A percentile compares a stretch with the other conserved stretches of the same genome.
phyloP scores from a whole-genome alignment of 352 stramenopile species.

The Halophytophthora polymorphica region DNA sequence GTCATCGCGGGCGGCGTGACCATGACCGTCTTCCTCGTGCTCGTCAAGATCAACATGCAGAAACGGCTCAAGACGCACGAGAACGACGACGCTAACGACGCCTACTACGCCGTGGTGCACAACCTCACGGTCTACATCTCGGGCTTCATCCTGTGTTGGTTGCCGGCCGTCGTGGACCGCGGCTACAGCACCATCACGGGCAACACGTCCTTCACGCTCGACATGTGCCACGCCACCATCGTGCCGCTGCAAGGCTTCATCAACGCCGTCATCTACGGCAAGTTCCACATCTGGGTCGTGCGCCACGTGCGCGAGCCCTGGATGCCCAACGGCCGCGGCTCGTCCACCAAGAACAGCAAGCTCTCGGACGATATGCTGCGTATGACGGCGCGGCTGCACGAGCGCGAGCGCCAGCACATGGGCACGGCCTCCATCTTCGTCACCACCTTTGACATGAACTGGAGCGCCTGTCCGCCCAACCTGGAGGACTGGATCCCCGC shows the following conservation, averaged over 20 bases:
- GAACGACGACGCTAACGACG: conserved; percentile 71
- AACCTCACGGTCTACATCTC: conserved; percentile 83
- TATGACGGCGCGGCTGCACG: conserved; percentile 29
- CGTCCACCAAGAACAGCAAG: conserved; percentile 39
- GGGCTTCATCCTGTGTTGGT: conserved; percentile 79
- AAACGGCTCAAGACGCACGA: conserved; percentile 64
- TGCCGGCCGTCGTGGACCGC: conserved; percentile 63
- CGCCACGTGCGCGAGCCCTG: conserved; percentile 50
- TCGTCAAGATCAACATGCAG: conserved; percentile 82
- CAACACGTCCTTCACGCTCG: conserved; percentile 53
- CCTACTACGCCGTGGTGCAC: conserved; percentile 79
- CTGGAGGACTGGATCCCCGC: conserved; percentile 71
- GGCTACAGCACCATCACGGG: conserved; percentile 58
- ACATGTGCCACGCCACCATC: conserved; percentile 72
- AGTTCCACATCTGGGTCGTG: conserved; percentile 79
- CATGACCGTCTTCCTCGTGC: conserved; percentile 59
- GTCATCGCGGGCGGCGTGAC: conserved; percentile 51
- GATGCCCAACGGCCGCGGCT: conserved; percentile 23
- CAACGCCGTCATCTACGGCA: conserved; percentile 84
- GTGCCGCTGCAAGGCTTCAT: conserved; percentile 83
- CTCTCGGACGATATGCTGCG: conserved; percentile 38
- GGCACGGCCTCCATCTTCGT: conserved; percentile 77
- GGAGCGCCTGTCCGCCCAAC: conserved; percentile 58
- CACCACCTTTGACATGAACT: conserved; percentile 83
- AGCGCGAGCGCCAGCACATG: conserved; percentile 56